Percentiles rank a stretch among this genome's conserved stretches.
Evolutionary conservation across 345 rosid species (phyloP).

Genomic region (Brassica carinata): DNA sequence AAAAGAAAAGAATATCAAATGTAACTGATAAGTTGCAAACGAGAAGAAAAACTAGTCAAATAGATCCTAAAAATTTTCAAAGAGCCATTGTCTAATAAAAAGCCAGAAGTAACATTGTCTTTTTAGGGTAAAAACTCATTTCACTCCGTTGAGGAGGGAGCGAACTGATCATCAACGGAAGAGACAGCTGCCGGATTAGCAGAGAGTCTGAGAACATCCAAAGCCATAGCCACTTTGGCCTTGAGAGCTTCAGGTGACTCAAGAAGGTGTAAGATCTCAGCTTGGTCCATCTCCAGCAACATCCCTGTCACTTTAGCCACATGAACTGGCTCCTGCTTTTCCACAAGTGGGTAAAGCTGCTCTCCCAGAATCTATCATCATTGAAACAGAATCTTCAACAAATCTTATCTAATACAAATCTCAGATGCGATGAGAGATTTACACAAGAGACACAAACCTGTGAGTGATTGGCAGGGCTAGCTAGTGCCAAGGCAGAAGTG

Average conservation of each 20-base stretch:
- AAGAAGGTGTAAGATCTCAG: conserved; percentile 72
- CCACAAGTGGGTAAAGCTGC: conserved; percentile 68
- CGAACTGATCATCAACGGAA: conserved; percentile 44
- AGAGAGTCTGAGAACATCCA: conserved; percentile 58
- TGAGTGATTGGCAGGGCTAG: conserved; percentile 44
- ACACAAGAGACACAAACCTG: conserved; percentile 28
- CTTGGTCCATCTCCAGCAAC: conserved; percentile 79
- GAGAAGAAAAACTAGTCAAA: background rate
- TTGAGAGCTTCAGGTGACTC: conserved; percentile 74
- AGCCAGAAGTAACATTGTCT: conserved; percentile 9
- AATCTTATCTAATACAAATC: background rate
- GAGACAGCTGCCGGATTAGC: conserved; percentile 28
- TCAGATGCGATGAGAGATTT: background rate
- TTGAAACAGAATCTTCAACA: background rate
- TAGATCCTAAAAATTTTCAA: conserved; percentile 15
- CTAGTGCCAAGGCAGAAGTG: conserved; percentile 58
- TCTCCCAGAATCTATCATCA: conserved; percentile 68
- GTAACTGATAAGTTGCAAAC: conserved; percentile 20
- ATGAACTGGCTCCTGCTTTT: conserved; percentile 55
- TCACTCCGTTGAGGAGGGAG: conserved; percentile 35
- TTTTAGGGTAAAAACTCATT: background rate
- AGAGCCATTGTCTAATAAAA: conserved; percentile 6
- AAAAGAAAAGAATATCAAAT: background rate
- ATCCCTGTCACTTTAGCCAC: conserved; percentile 73
- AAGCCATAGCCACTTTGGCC: conserved; percentile 69